Percentiles rank a stretch among this genome's conserved stretches.
These are phyloP conservation scores for Picochlorum sp. DNA, from an alignment of 139 green algal genomes.

Conservation along the genomic window DNA sequence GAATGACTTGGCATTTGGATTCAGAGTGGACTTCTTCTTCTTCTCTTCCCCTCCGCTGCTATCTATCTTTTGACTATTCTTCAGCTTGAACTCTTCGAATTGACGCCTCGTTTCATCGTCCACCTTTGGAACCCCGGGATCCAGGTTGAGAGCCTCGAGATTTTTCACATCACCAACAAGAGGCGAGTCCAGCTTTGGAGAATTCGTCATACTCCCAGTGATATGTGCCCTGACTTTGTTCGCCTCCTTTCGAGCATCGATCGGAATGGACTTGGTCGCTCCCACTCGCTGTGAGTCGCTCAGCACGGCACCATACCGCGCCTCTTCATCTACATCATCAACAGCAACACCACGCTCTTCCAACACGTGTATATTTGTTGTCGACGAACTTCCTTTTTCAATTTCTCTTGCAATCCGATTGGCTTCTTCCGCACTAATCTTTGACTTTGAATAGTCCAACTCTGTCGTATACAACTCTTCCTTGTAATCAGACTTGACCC, in stretches of 20 bases:
- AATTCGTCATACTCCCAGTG: constrained; percentile 23
- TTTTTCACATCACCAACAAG: constrained; percentile 29
- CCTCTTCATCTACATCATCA: constrained; percentile 72
- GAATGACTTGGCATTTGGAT: constrained; percentile 48
- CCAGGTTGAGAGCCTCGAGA: constrained; percentile 41
- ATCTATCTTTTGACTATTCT: constrained; percentile 13
- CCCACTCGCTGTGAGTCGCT: background rate
- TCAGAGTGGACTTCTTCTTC: constrained; percentile 20
- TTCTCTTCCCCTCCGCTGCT: constrained; percentile 1
- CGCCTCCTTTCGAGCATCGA: constrained; percentile 22
- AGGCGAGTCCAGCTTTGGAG: constrained; percentile 33
- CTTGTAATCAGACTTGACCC: constrained; percentile 65
- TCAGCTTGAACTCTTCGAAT: constrained; percentile 34
- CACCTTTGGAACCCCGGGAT: constrained; percentile 24
- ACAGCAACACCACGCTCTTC: constrained; percentile 69
- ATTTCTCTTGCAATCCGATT: constrained; percentile 75
- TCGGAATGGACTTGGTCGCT: constrained; percentile 13
- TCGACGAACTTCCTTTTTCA: constrained; percentile 26
- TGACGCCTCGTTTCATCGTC: constrained; percentile 21
- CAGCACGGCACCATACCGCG: constrained; percentile 66
- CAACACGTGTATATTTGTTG: constrained; percentile 58
- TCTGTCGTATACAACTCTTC: constrained; percentile 78
- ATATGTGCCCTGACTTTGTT: constrained; percentile 30
- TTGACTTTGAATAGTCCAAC: constrained; percentile 45
- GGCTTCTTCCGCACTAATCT: constrained; percentile 62